Percentiles rank a stretch among this genome's conserved stretches.
Conservation (phyloP, 305 asterid species). For the Caryopteris hybrid region DNA sequence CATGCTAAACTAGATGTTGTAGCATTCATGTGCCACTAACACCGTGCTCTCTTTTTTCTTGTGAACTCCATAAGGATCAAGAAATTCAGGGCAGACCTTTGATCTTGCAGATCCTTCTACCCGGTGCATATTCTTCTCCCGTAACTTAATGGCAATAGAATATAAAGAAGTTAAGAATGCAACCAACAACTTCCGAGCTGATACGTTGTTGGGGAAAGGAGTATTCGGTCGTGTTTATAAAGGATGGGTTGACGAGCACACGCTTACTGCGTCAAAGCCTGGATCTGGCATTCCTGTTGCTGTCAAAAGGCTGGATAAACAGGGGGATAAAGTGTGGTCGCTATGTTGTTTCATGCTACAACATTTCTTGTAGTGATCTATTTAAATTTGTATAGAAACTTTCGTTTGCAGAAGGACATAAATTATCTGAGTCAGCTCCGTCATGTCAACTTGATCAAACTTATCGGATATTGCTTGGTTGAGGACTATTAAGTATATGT, state of each 20-base stretch:
- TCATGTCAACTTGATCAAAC: no score
- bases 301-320: conserved; percentile 32
- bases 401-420: no score
- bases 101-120: conserved; percentile 17
- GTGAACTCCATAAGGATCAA: no score
- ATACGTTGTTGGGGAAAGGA: conserved; percentile 55
- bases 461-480: no score
- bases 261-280: conserved; percentile 42
- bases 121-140: conserved; percentile 17
- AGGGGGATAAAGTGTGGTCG: background rate
- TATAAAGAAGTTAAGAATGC: conserved; percentile 50
- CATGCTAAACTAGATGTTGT: no score
- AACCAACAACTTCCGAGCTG: conserved; percentile 45
- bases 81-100: conserved; percentile 14
- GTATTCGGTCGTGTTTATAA: conserved; percentile 45
- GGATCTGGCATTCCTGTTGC: conserved; percentile 49
- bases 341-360: no score
- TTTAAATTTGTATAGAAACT: no score
- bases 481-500: no score
- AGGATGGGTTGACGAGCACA: conserved; percentile 53
- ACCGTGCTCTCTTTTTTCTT: no score
- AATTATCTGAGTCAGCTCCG: no score
- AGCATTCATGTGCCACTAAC: no score
- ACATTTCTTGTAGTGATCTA: no score
- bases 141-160: conserved; percentile 21